Base-by-base conservation (phyloP, 805 yeast genomes). In the Jamesozyma rosinii region DNA sequence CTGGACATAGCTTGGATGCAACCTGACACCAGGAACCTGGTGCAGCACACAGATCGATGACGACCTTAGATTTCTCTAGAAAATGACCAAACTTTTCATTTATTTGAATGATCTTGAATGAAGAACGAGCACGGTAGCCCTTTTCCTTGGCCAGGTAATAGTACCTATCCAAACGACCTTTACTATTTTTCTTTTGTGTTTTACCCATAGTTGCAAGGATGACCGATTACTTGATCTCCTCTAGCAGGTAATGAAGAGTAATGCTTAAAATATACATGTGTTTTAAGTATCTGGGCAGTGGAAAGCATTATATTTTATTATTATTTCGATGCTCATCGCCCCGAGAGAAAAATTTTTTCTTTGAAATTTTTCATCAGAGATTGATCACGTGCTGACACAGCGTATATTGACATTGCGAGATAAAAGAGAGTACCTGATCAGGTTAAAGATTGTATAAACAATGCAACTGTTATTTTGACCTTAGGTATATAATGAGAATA, bases 21-120 rank as follows among this genome's bases (percentile, higher is more conserved):
- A 92, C 97, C 69, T 92, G 98, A 75, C 98, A 92, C 98, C 98
- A 92, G 3, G 97, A 87, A 44, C 98, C 98, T 35, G 97, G 97
- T 10, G 98, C 98, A 42, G 97, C 97, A 81, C 98, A 92, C 55
- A 92, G 72, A 75, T 92, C 98, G 41, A 92, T 85, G 36, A 92
- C 96, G 35, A 92, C 97, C 64, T 87, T 92, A 17, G 96, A 86
- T 60, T 86, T 84, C 55, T 89, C 96, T 42, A 89, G 68, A 63
- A 92, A 92, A 65, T 89, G 95, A 30, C 97, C 97, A 71, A 79
- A 92, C 63, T 92, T 92, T 61, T 92, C 96, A 68, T 92, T 92
- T 48, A 92, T 85, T 65, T 92, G 98, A 47, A 92, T 74, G 54
- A 92, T 76, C 64, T 92, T 92, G 70, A 92, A 92, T 22, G 97